phyloP scores from a whole-genome alignment of 1,284 basidiomycete species.

The Cutaneotrichosporon dermatis region DNA sequence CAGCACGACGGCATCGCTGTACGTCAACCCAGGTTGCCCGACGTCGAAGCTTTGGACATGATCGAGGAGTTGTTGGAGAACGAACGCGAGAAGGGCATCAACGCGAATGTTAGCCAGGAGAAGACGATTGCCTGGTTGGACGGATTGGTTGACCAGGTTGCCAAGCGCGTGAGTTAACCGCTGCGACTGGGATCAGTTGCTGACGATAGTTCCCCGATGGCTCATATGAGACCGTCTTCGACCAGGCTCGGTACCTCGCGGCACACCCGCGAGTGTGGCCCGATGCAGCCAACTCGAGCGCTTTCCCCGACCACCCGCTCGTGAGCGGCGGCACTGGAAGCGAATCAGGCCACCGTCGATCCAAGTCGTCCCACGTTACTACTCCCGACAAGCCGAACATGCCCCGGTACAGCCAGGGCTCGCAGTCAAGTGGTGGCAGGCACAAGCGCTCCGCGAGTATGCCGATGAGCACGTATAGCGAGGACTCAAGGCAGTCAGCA shows the following conservation, averaged over 20 bases:
- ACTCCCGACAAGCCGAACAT: neutral
- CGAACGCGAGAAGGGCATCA: conserved; percentile 44
- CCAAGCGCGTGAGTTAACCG: conserved; percentile 30
- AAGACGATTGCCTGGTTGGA: conserved; percentile 28
- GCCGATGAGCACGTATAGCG: conserved; percentile 22
- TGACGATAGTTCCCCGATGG: conserved; percentile 43
- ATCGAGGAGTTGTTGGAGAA: conserved; percentile 45
- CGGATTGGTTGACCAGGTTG: conserved; percentile 30
- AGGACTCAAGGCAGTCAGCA: neutral
- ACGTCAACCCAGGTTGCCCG: conserved; percentile 45
- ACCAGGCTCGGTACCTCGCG: conserved; percentile 22
- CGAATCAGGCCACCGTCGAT: conserved; percentile 21
- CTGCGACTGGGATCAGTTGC: neutral
- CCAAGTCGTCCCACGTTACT: conserved; percentile 28
- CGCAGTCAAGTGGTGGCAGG: conserved; percentile 3
- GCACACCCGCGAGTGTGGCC: conserved; percentile 17
- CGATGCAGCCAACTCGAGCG: conserved; percentile 9
- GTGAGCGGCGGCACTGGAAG: neutral
- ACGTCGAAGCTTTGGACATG: conserved; percentile 30
- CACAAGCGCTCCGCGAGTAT: conserved; percentile 37
- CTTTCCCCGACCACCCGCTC: conserved; percentile 10
- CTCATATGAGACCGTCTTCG: conserved; percentile 37
- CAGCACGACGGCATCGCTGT: conserved; percentile 44
- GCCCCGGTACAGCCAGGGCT: neutral
- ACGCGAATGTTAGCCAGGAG: conserved; percentile 32